A percentile compares a stretch with the other conserved stretches of the same genome.
Evolutionary conservation across 306 rosid species (phyloP).

Genomic region (Malus asiatica): DNA sequence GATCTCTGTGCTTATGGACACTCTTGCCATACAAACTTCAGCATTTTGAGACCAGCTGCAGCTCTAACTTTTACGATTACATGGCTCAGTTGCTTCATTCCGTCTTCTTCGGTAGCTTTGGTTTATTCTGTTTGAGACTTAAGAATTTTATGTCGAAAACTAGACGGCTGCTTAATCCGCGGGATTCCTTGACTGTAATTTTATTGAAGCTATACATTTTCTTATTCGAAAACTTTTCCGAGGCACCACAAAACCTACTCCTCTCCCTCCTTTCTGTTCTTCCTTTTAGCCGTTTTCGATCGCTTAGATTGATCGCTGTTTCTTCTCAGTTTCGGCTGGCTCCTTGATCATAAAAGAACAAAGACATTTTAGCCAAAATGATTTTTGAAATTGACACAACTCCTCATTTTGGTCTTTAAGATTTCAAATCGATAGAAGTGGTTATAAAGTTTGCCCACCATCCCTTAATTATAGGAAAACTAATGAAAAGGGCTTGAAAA

Average conservation of each 20-base stretch:
- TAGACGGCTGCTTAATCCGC: background rate
- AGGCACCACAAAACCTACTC: background rate
- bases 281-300: background rate
- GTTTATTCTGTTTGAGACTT: background rate
- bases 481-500: no score
- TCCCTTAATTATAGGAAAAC: no score
- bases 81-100: background rate
- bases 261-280: background rate
- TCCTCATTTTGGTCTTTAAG: rapidly evolving
- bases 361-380: no score
- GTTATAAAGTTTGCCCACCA: no score
- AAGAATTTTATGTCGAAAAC: background rate
- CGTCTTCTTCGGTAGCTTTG: background rate
- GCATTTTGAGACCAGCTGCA: slow-evolving; percentile 4
- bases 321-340: background rate
- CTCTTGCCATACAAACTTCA: background rate
- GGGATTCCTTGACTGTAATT: background rate
- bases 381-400: no score
- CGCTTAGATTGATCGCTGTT: background rate
- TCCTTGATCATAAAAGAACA: background rate
- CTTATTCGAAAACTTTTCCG: background rate
- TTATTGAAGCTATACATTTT: background rate
- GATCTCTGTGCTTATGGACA: background rate
- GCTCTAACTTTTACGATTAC: background rate
- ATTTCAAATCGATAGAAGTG: no score